Conservation (phyloP, 805 yeast species). For the Suhomyces xylopsoci region DNA sequence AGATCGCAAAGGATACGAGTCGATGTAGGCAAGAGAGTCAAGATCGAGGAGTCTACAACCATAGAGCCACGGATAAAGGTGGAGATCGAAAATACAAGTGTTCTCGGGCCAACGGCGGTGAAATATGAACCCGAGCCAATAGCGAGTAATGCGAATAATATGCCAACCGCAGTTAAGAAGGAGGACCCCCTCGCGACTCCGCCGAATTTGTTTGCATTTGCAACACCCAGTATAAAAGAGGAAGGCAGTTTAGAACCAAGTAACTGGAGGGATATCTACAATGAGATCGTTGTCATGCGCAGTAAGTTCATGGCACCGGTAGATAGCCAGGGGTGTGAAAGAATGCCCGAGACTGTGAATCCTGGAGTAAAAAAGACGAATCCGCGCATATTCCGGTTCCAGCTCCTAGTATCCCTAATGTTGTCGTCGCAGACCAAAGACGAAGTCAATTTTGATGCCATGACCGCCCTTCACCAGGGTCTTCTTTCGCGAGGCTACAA, state of each 20-base stretch:
- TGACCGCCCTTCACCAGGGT: conserved; percentile 54
- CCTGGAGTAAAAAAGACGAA: conserved; percentile 27
- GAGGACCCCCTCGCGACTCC: not conserved
- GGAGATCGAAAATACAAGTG: not conserved
- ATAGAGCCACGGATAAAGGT: not conserved
- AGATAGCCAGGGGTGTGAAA: conserved; percentile 83
- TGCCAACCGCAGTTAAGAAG: not conserved
- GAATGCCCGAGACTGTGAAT: conserved; percentile 44
- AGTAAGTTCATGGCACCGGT: conserved; percentile 72
- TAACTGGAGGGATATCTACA: conserved; percentile 56
- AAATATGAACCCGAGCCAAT: not conserved
- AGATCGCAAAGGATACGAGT: not conserved
- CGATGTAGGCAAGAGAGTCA: not conserved
- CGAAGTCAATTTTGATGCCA: conserved; percentile 74
- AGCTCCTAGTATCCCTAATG: conserved; percentile 76
- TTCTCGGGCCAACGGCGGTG: not conserved
- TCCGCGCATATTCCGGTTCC: conserved; percentile 57
- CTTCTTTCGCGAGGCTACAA: conserved; percentile 35
- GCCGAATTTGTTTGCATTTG: conserved; percentile 2
- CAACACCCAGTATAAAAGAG: not conserved
- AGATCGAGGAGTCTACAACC: not conserved
- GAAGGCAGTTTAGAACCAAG: conserved; percentile 22
- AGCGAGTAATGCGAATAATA: not conserved
- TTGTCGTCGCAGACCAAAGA: conserved; percentile 91
- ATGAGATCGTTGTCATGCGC: conserved; percentile 66